phyloP scores from a whole-genome alignment of 2,329 filamentous ascomycete genomes.

The Trichoderma sp. region DNA sequence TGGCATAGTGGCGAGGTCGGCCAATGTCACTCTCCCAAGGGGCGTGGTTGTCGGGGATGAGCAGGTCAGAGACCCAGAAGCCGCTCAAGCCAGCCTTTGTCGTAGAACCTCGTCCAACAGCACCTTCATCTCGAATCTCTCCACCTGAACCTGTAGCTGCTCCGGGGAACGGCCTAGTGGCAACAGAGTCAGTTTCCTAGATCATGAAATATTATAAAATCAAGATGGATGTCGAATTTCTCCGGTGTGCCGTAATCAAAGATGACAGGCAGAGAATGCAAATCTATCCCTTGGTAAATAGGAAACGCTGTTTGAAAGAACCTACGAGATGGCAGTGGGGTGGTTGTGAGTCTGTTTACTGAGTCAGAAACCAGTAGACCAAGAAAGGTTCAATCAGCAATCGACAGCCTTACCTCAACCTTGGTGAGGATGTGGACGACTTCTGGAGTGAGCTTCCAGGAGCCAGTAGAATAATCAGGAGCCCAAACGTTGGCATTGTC shows the following conservation, averaged over 20 bases:
- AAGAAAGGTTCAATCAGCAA: neutral
- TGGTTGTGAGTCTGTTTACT: constrained; percentile 76
- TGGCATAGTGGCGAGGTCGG: constrained; percentile 87
- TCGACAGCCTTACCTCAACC: constrained; percentile 58
- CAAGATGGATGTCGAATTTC: neutral
- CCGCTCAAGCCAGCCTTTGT: constrained; percentile 90
- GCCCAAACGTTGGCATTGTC: constrained; percentile 65
- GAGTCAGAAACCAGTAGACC: neutral
- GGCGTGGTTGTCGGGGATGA: constrained; percentile 77
- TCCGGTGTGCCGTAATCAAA: neutral
- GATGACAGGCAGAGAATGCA: neutral
- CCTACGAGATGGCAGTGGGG: constrained; percentile 80
- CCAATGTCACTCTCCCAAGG: constrained; percentile 93
- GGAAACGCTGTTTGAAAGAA: neutral
- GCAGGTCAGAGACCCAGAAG: constrained; percentile 91
- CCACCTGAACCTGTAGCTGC: constrained; percentile 94
- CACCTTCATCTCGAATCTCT: constrained; percentile 92
- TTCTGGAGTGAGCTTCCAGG: constrained; percentile 86
- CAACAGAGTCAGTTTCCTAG: neutral
- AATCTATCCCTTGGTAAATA: neutral
- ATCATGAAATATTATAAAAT: neutral
- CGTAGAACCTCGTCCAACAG: constrained; percentile 86
- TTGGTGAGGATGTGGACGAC: constrained; percentile 85
- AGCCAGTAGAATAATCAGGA: constrained; percentile 79
- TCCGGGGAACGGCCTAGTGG: constrained; percentile 68